phyloP scores from a whole-genome alignment of 371 early-diverging fungal species.

The Blakeslea trispora region DNA sequence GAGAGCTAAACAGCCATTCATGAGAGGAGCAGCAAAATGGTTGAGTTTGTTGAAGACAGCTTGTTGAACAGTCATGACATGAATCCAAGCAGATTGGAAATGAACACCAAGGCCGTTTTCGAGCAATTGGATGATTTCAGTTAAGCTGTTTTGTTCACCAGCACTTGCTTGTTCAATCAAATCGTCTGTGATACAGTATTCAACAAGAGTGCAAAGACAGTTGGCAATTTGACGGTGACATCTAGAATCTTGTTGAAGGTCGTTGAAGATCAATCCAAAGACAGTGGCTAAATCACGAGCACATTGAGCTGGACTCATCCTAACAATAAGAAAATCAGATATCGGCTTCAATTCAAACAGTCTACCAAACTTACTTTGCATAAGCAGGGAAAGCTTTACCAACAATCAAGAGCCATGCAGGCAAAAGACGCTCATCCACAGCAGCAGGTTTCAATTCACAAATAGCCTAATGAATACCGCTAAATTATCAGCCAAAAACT shows the following conservation, averaged over 20 bases:
- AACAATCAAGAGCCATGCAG: conserved; percentile 86
- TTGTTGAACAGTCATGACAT: conserved; percentile 75
- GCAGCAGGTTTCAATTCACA: conserved; percentile 82
- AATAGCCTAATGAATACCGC: no score
- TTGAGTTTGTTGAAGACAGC: conserved; percentile 78
- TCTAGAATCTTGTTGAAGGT: conserved; percentile 68
- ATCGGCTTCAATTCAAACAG: no score
- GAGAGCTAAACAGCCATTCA: conserved; percentile 63
- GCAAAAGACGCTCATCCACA: conserved; percentile 78
- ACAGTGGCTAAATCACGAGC: conserved; percentile 65
- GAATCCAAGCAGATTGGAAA: conserved; percentile 82
- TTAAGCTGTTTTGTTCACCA: conserved; percentile 43
- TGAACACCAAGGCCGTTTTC: conserved; percentile 72
- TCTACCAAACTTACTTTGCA: conserved; percentile 54
- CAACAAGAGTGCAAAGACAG: conserved; percentile 67
- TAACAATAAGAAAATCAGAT: no score
- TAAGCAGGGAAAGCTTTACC: conserved; percentile 70
- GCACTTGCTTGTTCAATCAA: conserved; percentile 60
- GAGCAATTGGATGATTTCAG: conserved; percentile 52
- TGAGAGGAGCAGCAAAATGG: conserved; percentile 58
- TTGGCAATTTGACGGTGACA: conserved; percentile 60
- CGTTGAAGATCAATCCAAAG: conserved; percentile 72
- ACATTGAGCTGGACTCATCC: conserved; percentile 49
- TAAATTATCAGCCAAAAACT: no score
- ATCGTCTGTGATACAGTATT: conserved; percentile 69